These are phyloP conservation scores for Cladosporium oxysporum DNA, from an alignment of 2,329 filamentous ascomycete species.

Conservation along the genomic window DNA sequence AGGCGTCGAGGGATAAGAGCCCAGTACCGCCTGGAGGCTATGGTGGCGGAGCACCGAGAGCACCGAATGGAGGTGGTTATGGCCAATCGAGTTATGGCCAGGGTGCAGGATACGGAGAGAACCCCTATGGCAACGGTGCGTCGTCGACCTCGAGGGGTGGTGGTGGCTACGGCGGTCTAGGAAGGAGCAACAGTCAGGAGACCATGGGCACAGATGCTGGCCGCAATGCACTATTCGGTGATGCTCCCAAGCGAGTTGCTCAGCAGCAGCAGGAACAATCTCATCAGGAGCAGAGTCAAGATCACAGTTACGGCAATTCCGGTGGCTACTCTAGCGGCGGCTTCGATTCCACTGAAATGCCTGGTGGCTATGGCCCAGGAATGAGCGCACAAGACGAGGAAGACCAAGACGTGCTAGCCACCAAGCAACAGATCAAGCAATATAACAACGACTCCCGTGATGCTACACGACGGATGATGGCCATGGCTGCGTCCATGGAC, in stretches of 20 bases:
- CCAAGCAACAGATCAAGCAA: constrained; percentile 72
- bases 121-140: constrained; percentile 55
- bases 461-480: constrained; percentile 69
- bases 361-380: constrained; percentile 54
- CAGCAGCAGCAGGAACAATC: constrained; percentile 45
- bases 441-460: constrained; percentile 76
- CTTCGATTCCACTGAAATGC: constrained; percentile 32
- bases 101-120: constrained; percentile 52
- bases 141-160: constrained; percentile 32
- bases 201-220: constrained; percentile 55
- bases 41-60: constrained; percentile 37
- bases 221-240: constrained; percentile 66
- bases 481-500: constrained; percentile 67
- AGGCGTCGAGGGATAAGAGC: constrained; percentile 43
- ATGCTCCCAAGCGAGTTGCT: constrained; percentile 53
- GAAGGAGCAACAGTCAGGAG: constrained; percentile 51
- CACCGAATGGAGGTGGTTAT: constrained; percentile 31
- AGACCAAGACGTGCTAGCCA: constrained; percentile 69
- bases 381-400: constrained; percentile 80
- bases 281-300: constrained; percentile 22
- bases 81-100: constrained; percentile 38
- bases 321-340: constrained; percentile 31
- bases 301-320: constrained; percentile 36
- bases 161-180: constrained; percentile 59
- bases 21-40: constrained; percentile 49